Conservation (phyloP, 2,329 filamentous ascomycete genomes). For the Colletotrichum liaoningense region DNA sequence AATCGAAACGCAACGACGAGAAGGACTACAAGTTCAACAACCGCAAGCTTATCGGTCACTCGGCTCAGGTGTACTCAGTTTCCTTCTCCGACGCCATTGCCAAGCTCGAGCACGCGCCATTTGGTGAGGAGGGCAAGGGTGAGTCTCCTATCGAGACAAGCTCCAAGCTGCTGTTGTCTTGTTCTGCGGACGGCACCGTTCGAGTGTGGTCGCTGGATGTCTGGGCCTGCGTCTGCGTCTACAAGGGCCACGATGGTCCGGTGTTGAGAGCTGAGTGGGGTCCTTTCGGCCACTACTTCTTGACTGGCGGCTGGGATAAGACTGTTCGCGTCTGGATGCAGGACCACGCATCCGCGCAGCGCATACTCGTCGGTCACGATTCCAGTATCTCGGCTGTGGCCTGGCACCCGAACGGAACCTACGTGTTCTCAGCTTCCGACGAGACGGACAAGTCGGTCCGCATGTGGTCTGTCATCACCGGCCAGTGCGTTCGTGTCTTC, state of each 20-base stretch:
- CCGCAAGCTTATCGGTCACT: constrained; percentile 87
- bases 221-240: constrained; percentile 92
- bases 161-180: constrained; percentile 85
- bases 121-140: constrained; percentile 60
- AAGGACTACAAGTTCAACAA: constrained; percentile 70
- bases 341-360: constrained; percentile 88
- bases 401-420: constrained; percentile 95
- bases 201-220: constrained; percentile 93
- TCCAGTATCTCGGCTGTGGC: constrained; percentile 90
- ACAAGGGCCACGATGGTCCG: constrained; percentile 91
- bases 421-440: constrained; percentile 91
- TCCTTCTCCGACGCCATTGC: constrained; percentile 84
- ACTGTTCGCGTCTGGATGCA: constrained; percentile 93
- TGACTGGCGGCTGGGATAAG: constrained; percentile 88
- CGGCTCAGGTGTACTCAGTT: constrained; percentile 88
- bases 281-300: constrained; percentile 95
- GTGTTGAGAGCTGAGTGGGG: constrained; percentile 91
- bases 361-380: constrained; percentile 92
- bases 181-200: constrained; percentile 86
- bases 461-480: constrained; percentile 96
- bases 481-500: constrained; percentile 89
- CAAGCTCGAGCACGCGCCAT: constrained; percentile 58
- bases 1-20: constrained; percentile 70
- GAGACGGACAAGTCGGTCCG: constrained; percentile 89
- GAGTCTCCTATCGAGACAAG: constrained; percentile 59